Evolutionary conservation across 2,329 filamentous ascomycete genomes (phyloP).

Genomic region (Colletotrichum sansevieriae): DNA sequence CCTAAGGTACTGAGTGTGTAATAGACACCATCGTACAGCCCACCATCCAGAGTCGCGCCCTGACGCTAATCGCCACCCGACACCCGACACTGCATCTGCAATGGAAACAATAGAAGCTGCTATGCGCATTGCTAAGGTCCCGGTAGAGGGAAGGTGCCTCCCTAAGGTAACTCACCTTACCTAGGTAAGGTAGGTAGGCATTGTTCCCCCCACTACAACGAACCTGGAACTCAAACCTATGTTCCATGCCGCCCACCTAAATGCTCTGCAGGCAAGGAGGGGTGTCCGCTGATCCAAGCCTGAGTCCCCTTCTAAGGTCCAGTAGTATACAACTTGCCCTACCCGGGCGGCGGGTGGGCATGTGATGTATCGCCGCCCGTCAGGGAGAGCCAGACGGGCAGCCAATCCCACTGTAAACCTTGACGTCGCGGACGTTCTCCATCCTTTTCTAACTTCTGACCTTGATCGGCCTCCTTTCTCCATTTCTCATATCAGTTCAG

Average conservation of each 20-base stretch:
- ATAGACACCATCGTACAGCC: not conserved
- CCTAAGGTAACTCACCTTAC: not conserved
- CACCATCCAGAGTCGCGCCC: not conserved
- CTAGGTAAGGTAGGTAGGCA: constrained; percentile 17
- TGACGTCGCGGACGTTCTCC: constrained; percentile 37
- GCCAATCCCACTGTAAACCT: constrained; percentile 31
- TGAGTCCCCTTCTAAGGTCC: not conserved
- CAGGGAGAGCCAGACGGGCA: not conserved
- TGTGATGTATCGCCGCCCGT: constrained; percentile 9
- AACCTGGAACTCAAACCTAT: constrained; percentile 1
- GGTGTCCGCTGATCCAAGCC: constrained; percentile 20
- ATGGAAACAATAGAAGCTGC: not conserved
- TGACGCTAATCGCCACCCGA: not conserved
- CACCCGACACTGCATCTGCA: not conserved
- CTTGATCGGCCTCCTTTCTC: constrained; percentile 27
- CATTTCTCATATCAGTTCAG: constrained; percentile 24
- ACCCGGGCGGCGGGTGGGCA: constrained; percentile 27
- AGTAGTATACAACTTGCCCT: not conserved
- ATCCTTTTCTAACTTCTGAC: constrained; percentile 13
- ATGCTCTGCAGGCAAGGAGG: constrained; percentile 36
- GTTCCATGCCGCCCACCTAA: constrained; percentile 5
- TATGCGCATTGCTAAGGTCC: not conserved
- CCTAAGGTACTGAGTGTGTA: no score
- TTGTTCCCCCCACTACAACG: constrained; percentile 6
- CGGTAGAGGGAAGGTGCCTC: no score